Evolutionary conservation across 805 yeast genomes (phyloP).

Genomic region (Kluyveromyces lactis): DNA sequence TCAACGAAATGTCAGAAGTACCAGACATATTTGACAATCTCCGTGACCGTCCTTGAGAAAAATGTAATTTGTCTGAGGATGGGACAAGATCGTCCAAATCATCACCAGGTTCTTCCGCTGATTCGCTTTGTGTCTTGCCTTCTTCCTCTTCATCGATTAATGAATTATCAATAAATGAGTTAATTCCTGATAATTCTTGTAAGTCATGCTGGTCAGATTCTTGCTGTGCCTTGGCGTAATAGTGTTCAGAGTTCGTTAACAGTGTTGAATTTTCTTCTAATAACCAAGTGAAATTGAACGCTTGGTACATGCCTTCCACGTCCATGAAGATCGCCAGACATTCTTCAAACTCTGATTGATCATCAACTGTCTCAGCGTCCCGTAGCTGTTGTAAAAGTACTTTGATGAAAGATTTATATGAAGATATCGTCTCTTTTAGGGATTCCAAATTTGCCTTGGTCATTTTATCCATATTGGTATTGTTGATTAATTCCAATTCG

Average conservation of each 20-base stretch:
- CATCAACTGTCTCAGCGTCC: conserved; percentile 43
- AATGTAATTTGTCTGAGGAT: background rate
- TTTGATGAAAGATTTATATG: conserved; percentile 53
- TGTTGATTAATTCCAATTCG: conserved; percentile 40
- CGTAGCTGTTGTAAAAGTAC: conserved; percentile 51
- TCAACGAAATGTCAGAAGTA: conserved; percentile 30
- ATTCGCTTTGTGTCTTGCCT: background rate
- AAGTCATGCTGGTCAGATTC: conserved; percentile 3
- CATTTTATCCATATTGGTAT: conserved; percentile 11
- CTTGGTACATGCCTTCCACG: conserved; percentile 67
- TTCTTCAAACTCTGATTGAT: conserved; percentile 52
- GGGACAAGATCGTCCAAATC: background rate
- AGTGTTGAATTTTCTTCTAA: conserved; percentile 21
- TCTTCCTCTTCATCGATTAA: conserved; percentile 4
- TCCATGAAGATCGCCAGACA: conserved; percentile 60
- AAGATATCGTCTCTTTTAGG: conserved; percentile 36
- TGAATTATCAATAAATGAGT: conserved; percentile 5
- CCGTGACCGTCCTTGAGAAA: conserved; percentile 7
- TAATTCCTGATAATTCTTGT: conserved; percentile 8
- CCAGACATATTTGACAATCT: conserved; percentile 19
- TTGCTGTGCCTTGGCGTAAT: conserved; percentile 3
- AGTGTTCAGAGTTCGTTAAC: background rate
- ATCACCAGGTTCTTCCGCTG: background rate
- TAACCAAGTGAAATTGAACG: conserved; percentile 35
- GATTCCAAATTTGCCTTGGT: conserved; percentile 7